Percentiles rank a stretch among this genome's conserved stretches.
These are phyloP conservation scores for Corinectria fuckeliana DNA, from an alignment of 2,329 filamentous ascomycete species.

Conservation along the genomic window DNA sequence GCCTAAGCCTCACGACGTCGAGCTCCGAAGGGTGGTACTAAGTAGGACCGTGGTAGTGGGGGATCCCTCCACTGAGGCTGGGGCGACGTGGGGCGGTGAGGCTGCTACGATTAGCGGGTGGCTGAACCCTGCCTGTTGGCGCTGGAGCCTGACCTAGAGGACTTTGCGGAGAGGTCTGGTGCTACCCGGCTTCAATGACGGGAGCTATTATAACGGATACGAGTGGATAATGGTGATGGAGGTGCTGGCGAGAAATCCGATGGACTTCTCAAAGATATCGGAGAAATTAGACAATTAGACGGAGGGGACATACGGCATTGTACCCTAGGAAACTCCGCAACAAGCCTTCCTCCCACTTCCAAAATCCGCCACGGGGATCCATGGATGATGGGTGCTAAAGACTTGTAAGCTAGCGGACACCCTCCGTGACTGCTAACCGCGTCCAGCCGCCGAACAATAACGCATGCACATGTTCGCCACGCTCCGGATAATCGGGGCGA, in stretches of 20 bases:
- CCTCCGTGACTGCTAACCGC: conserved; percentile 15
- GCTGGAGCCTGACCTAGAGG: conserved; percentile 20
- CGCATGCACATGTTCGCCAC: neutral
- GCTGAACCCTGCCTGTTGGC: conserved; percentile 27
- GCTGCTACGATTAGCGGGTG: conserved; percentile 31
- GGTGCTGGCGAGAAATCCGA: neutral
- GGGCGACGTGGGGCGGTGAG: conserved; percentile 35
- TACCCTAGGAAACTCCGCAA: conserved; percentile 18
- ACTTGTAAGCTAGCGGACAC: neutral
- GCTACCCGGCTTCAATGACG: neutral
- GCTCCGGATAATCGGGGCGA: neutral
- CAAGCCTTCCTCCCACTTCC: neutral
- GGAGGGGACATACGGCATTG: neutral
- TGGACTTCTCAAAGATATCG: neutral
- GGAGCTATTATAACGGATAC: neutral
- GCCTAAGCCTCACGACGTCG: conserved; percentile 20
- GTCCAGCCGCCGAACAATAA: neutral
- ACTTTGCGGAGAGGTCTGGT: neutral
- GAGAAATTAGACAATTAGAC: neutral
- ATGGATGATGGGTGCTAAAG: neutral
- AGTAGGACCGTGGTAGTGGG: conserved; percentile 9
- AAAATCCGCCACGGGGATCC: conserved; percentile 18
- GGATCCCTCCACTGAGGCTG: conserved; percentile 6
- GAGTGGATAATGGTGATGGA: neutral
- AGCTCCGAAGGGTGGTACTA: too few relatives aligned